Conservation (phyloP, 345 rosid genomes). For the Carallia brachiata region DNA sequence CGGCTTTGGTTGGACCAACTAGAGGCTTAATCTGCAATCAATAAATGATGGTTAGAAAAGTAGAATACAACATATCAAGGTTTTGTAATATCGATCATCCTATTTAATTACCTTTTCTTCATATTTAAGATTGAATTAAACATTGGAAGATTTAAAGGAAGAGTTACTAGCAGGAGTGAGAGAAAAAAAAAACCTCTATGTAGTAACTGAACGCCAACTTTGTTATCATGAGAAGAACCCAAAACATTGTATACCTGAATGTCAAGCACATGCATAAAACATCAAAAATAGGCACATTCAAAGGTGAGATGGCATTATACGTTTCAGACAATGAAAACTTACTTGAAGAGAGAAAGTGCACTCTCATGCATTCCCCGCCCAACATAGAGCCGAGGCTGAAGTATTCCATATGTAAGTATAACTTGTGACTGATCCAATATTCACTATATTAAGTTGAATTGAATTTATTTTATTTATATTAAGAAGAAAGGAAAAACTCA, state of each 20-base stretch:
- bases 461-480: neutral
- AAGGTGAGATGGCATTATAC: neutral
- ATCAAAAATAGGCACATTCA: constrained; percentile 16
- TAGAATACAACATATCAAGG: neutral
- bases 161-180: neutral
- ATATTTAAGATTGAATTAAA: neutral
- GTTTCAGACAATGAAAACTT: constrained; percentile 29
- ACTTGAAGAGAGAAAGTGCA: constrained; percentile 86
- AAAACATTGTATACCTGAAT: constrained; percentile 87
- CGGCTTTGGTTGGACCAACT: constrained; percentile 80
- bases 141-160: neutral
- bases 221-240: constrained; percentile 80
- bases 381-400: constrained; percentile 98
- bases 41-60: constrained; percentile 6
- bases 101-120: neutral
- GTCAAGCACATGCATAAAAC: constrained; percentile 16
- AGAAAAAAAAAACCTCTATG: constrained; percentile 68
- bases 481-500: constrained; percentile 17
- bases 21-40: constrained; percentile 88
- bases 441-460: too few relatives aligned
- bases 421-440: constrained; percentile 6
- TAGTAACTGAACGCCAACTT: constrained; percentile 96
- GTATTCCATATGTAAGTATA: neutral
- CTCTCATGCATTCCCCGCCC: constrained; percentile 99
- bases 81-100: too few relatives aligned